Percentiles rank a stretch among this genome's conserved stretches.
phyloP scores from a whole-genome alignment of 352 stramenopile species.

The Phytophthora chlamydospora region DNA sequence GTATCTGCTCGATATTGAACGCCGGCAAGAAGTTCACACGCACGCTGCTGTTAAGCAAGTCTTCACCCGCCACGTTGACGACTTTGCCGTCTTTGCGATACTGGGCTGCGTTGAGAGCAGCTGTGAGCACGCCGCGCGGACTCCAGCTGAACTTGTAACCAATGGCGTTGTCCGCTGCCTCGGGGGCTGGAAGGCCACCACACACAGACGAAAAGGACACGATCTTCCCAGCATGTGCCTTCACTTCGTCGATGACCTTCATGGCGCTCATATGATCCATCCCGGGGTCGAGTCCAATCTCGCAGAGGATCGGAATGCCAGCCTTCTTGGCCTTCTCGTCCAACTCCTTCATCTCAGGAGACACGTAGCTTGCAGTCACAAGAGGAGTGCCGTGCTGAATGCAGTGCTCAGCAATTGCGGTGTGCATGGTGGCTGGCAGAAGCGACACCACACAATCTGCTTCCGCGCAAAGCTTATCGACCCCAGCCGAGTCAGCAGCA shows the following conservation, averaged over 20 bases:
- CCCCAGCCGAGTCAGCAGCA: conserved; percentile 38
- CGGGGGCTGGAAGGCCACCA: conserved; percentile 93
- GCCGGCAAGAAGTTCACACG: conserved; percentile 88
- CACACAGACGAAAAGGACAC: conserved; percentile 94
- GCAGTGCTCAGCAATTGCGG: conserved; percentile 86
- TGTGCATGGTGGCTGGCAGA: conserved; percentile 94
- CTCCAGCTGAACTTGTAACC: conserved; percentile 98
- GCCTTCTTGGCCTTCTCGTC: conserved; percentile 71
- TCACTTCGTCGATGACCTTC: conserved; percentile 96
- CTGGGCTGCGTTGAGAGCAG: conserved; percentile 90
- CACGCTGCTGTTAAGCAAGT: conserved; percentile 89
- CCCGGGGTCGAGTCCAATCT: conserved; percentile 95
- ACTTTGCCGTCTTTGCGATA: conserved; percentile 89
- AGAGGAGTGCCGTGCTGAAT: conserved; percentile 88
- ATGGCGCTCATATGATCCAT: conserved; percentile 98
- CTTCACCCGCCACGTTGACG: conserved; percentile 84
- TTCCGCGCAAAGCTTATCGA: conserved; percentile 73
- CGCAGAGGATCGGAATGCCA: conserved; percentile 94
- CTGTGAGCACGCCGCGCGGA: conserved; percentile 93
- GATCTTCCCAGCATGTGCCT: conserved; percentile 88
- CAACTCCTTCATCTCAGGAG: conserved; percentile 91
- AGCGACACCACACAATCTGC: conserved; percentile 95
- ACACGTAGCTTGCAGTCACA: conserved; percentile 97
- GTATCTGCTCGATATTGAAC: conserved; percentile 95
- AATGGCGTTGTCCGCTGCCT: conserved; percentile 95